Evolutionary conservation across 1,284 basidiomycete species (phyloP).

Genomic region (Moesziomyces aphidis): DNA sequence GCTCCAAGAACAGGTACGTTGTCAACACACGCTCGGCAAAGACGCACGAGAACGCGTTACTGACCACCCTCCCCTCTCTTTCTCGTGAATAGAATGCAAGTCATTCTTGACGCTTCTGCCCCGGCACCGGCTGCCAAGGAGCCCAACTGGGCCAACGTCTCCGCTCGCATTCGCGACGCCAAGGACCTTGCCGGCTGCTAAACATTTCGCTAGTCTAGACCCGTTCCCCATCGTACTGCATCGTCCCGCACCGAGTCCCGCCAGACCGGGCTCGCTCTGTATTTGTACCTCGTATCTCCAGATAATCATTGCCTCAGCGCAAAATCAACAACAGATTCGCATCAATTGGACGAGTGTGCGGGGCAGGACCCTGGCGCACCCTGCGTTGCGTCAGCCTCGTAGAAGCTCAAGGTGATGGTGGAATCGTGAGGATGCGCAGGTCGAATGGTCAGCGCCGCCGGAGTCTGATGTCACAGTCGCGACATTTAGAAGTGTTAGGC

Average conservation of each 20-base stretch:
- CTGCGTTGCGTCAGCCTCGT: neutral
- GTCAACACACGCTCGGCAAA: neutral
- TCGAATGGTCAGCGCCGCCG: too few relatives aligned
- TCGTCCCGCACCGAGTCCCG: neutral
- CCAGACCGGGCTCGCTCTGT: neutral
- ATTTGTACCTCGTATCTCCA: neutral
- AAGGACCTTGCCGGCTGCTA: slow-evolving; percentile 48
- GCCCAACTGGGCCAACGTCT: slow-evolving; percentile 46
- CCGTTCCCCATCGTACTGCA: neutral
- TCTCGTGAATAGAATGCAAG: slow-evolving; percentile 24
- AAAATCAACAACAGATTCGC: neutral
- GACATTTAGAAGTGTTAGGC: neutral
- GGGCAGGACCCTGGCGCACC: neutral
- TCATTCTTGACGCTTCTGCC: slow-evolving; percentile 33
- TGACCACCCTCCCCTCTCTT: slow-evolving; percentile 1
- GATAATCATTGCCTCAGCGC: neutral
- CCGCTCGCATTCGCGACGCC: slow-evolving; percentile 43
- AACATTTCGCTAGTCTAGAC: neutral
- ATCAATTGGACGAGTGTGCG: neutral
- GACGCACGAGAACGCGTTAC: neutral
- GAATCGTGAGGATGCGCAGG: neutral
- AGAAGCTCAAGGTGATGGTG: neutral
- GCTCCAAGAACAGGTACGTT: slow-evolving; percentile 45
- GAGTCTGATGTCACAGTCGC: neutral
- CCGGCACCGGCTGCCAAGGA: slow-evolving; percentile 25